phyloP scores from a whole-genome alignment of 2,329 filamentous ascomycete species.

The Berkeleyomyces basicola region DNA sequence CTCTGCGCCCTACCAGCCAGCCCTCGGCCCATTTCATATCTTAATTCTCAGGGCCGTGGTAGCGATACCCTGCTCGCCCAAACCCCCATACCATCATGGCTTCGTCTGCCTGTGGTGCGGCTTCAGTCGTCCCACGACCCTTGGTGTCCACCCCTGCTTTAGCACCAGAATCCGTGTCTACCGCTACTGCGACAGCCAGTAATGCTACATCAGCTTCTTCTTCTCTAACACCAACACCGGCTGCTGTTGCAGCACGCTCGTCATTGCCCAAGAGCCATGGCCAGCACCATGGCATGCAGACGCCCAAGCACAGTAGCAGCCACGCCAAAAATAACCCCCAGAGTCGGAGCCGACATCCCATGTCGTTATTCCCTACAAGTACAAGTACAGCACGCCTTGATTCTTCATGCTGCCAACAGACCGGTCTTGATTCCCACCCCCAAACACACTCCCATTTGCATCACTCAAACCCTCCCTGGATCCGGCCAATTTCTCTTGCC shows the following conservation, averaged over 20 bases:
- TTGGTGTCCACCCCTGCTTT: constrained; percentile 10
- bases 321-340: not conserved
- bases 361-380: not conserved
- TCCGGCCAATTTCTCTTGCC: constrained; percentile 12
- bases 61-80: not conserved
- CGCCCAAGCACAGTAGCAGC: not conserved
- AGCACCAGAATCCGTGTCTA: not conserved
- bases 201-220: not conserved
- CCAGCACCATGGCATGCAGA: not conserved
- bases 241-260: not conserved
- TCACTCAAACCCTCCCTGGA: constrained; percentile 9
- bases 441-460: not conserved
- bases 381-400: not conserved
- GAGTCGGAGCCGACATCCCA: constrained; percentile 3
- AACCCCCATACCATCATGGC: not conserved
- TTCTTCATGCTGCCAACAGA: not conserved
- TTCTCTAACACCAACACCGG: not conserved
- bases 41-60: not conserved
- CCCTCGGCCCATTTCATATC: not conserved
- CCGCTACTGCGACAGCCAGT: not conserved
- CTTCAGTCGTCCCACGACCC: not conserved
- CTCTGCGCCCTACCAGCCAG: not conserved
- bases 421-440: not conserved
- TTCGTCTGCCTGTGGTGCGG: not conserved
- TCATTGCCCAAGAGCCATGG: not conserved